These are phyloP conservation scores for Parafenestella ontariensis DNA, from an alignment of 2,329 filamentous ascomycete species.

Conservation along the genomic window DNA sequence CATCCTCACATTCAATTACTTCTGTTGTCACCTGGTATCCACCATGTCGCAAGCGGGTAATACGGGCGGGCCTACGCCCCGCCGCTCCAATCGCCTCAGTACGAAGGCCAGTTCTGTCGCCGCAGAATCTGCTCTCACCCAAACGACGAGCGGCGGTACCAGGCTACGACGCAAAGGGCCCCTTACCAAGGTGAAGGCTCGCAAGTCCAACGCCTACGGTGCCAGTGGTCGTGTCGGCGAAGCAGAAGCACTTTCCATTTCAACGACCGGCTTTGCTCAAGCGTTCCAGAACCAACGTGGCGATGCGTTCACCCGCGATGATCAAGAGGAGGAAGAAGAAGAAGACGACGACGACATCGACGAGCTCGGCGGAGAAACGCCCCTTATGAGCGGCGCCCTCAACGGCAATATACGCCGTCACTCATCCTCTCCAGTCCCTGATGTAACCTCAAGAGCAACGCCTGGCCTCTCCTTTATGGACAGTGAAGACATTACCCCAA, in stretches of 20 bases:
- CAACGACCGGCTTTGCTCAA: constrained; percentile 40
- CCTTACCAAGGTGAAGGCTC: constrained; percentile 40
- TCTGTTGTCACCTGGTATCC: neutral
- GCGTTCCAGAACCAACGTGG: constrained; percentile 41
- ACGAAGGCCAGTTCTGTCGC: constrained; percentile 36
- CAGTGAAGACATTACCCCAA: constrained; percentile 26
- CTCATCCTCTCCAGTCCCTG: constrained; percentile 16
- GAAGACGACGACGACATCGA: constrained; percentile 21
- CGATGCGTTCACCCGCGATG: constrained; percentile 33
- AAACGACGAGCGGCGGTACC: constrained; percentile 20
- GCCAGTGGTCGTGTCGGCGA: constrained; percentile 41
- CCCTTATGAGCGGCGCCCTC: constrained; percentile 20
- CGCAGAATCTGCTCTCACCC: constrained; percentile 31
- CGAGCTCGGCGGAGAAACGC: constrained; percentile 18
- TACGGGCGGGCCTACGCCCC: constrained; percentile 35
- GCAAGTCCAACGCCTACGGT: constrained; percentile 48
- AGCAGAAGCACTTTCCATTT: constrained; percentile 36
- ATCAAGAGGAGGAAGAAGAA: constrained; percentile 21
- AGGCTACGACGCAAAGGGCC: constrained; percentile 31
- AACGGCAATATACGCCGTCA: constrained; percentile 8
- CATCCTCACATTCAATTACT: neutral
- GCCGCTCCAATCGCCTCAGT: constrained; percentile 39
- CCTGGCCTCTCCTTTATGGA: constrained; percentile 26
- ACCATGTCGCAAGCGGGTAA: constrained; percentile 35
- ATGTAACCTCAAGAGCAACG: constrained; percentile 2